Conservation (phyloP, 2,329 filamentous ascomycete species). For the Beauveria pseudobassiana region DNA sequence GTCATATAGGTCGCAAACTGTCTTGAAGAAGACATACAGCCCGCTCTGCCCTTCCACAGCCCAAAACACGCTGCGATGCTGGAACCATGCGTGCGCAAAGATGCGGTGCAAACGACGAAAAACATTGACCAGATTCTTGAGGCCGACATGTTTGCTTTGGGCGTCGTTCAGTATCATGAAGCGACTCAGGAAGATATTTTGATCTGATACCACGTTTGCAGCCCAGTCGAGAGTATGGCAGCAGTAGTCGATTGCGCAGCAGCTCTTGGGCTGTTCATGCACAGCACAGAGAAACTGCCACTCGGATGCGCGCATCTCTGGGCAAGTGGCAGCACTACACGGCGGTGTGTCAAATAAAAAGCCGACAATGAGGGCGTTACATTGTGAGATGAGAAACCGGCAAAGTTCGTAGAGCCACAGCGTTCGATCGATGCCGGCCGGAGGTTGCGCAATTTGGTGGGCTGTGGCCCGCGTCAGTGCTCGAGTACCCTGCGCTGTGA, state of each 20-base stretch:
- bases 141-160: slow-evolving; percentile 55
- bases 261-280: slow-evolving; percentile 92
- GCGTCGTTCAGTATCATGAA: slow-evolving; percentile 51
- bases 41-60: slow-evolving; percentile 85
- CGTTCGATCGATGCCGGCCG: slow-evolving; percentile 72
- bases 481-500: slow-evolving; percentile 59
- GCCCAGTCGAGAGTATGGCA: slow-evolving; percentile 98
- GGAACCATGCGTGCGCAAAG: slow-evolving; percentile 98
- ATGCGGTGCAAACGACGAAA: slow-evolving; percentile 92
- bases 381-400: slow-evolving; percentile 89
- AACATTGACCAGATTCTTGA: slow-evolving; percentile 87
- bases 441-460: slow-evolving; percentile 67
- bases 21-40: slow-evolving; percentile 94
- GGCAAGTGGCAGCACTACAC: slow-evolving; percentile 82
- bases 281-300: slow-evolving; percentile 99
- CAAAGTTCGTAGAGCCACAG: slow-evolving; percentile 98
- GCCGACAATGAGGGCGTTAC: slow-evolving; percentile 84
- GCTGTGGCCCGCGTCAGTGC: slow-evolving; percentile 74
- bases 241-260: slow-evolving; percentile 98
- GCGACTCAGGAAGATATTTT: slow-evolving; percentile 90
- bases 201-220: slow-evolving; percentile 85
- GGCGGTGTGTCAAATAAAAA: slow-evolving; percentile 88
- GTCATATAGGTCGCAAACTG: slow-evolving; percentile 85
- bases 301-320: slow-evolving; percentile 96
- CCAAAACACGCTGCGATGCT: slow-evolving; percentile 94